These are phyloP conservation scores for Rhodotorula sp. DNA, from an alignment of 1,284 basidiomycete genomes.

Conservation along the genomic window DNA sequence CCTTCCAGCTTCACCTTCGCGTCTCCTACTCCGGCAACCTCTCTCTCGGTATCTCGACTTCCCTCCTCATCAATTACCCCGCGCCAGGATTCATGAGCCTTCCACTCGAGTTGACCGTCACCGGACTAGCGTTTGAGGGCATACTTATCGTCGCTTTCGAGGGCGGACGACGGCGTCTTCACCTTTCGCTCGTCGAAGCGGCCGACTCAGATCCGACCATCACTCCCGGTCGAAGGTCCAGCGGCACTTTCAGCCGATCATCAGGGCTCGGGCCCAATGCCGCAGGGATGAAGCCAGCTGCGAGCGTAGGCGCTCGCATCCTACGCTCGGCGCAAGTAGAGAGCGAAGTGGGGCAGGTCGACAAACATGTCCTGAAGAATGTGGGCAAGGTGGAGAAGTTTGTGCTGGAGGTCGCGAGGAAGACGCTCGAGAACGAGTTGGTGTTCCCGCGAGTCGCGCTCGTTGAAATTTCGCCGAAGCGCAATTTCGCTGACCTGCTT, in stretches of 20 bases:
- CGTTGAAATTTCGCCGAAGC: too few species aligned
- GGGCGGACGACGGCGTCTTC: constrained; percentile 69
- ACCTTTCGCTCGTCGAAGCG: constrained; percentile 76
- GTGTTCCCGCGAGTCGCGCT: constrained; percentile 33
- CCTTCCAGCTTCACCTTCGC: constrained; percentile 52
- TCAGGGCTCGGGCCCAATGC: neutral
- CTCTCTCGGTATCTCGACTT: constrained; percentile 73
- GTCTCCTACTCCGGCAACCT: constrained; percentile 52
- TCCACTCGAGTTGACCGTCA: constrained; percentile 86
- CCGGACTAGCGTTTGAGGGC: constrained; percentile 78
- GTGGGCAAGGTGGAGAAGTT: constrained; percentile 95
- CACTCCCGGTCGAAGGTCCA: neutral
- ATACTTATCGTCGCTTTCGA: constrained; percentile 90
- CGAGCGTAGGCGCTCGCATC: constrained; percentile 65
- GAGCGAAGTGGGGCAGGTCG: constrained; percentile 91
- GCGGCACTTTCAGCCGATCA: neutral
- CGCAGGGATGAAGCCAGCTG: neutral
- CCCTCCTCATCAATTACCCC: constrained; percentile 93
- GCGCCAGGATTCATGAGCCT: constrained; percentile 92
- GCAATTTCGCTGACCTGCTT: too few species aligned
- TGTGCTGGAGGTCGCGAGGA: constrained; percentile 89
- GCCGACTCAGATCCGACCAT: constrained; percentile 8
- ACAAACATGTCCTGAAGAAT: constrained; percentile 94
- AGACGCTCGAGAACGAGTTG: constrained; percentile 66
- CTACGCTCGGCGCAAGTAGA: constrained; percentile 92